Conservation (phyloP, 139 green algal genomes). For the Parachlorella kessleri region DNA sequence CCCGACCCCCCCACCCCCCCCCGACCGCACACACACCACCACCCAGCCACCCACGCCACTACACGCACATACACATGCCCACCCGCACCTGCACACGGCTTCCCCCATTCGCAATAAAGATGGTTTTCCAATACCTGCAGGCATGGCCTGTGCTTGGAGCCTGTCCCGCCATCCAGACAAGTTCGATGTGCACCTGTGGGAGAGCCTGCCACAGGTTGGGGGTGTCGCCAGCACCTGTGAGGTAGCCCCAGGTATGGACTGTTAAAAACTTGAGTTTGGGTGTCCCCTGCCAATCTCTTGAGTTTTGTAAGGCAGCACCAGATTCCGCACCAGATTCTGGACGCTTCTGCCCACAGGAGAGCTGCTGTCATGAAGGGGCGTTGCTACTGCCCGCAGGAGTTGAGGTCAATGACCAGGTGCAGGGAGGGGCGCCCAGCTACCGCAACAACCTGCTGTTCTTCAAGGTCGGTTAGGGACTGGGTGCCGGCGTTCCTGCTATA, state of each 20-base stretch:
- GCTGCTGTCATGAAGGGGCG: background rate
- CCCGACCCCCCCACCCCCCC: too few species aligned
- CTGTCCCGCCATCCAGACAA: constrained; percentile 56
- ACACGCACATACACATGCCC: too few species aligned
- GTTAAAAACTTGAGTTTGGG: background rate
- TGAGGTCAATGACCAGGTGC: constrained; percentile 73
- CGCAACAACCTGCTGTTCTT: constrained; percentile 68
- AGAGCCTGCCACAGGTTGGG: constrained; percentile 53
- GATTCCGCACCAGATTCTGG: background rate
- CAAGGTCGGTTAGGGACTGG: background rate
- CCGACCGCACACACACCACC: too few species aligned
- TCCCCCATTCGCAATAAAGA: background rate
- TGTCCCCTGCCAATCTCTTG: background rate
- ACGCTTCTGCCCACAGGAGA: background rate
- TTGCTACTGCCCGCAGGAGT: constrained; percentile 13
- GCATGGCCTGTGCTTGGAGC: constrained; percentile 64
- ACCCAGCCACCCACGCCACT: too few species aligned
- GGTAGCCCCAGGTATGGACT: background rate
- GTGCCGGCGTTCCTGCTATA: too few species aligned
- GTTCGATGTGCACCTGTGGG: constrained; percentile 68
- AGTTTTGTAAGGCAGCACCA: background rate
- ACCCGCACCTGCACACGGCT: too few species aligned
- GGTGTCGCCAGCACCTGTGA: constrained; percentile 54
- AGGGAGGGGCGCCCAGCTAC: constrained; percentile 67
- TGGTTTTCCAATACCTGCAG: constrained; percentile 28